These are phyloP conservation scores for Arthrobotrys musiformis DNA, from an alignment of 2,329 filamentous ascomycete species.

Conservation along the genomic window DNA sequence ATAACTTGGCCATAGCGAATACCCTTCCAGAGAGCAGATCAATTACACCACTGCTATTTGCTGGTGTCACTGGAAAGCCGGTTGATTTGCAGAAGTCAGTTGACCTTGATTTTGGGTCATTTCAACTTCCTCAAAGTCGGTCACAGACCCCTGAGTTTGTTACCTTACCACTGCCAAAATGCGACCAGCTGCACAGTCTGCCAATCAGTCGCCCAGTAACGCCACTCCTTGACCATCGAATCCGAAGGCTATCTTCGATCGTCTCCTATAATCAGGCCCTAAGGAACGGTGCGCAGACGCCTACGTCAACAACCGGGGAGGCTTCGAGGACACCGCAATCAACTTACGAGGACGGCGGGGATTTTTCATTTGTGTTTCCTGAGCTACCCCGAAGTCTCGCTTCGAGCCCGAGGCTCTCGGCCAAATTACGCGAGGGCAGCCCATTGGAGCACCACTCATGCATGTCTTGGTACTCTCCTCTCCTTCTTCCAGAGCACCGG, in stretches of 20 bases:
- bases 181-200: not conserved
- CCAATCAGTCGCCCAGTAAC: conserved; percentile 40
- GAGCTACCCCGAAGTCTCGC: not conserved
- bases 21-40: conserved; percentile 33
- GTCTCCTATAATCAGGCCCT: not conserved
- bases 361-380: not conserved
- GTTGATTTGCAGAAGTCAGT: not conserved
- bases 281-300: not conserved
- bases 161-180: not conserved
- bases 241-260: not conserved
- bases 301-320: not conserved
- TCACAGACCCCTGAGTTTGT: conserved; percentile 10
- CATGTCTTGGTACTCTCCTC: not conserved
- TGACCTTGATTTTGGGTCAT: not conserved
- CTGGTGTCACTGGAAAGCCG: not conserved
- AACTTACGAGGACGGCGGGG: not conserved
- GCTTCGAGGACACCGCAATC: not conserved
- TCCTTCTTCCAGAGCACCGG: not conserved
- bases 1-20: not conserved
- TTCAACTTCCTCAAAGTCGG: conserved; percentile 26
- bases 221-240: not conserved
- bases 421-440: not conserved
- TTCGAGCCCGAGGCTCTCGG: not conserved
- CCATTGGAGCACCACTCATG: not conserved
- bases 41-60: conserved; percentile 3